Evolutionary conservation across 2,329 filamentous ascomycete species (phyloP).

Genomic region (Cytospora piceae): DNA sequence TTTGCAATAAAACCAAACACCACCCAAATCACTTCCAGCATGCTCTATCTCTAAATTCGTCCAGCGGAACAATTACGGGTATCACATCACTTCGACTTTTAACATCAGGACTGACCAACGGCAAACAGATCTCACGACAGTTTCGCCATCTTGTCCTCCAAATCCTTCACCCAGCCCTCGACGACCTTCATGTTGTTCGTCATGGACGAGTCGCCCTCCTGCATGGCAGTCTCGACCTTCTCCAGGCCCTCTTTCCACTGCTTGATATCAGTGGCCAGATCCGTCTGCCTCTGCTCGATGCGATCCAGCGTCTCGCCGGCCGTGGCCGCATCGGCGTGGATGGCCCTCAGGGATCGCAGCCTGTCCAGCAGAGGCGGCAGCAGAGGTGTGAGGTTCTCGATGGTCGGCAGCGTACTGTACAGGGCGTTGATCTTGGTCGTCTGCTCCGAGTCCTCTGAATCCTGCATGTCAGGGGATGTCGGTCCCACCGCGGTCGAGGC

Average conservation of each 20-base stretch:
- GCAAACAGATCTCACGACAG: slow-evolving; percentile 45
- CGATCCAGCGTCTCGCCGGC: slow-evolving; percentile 77
- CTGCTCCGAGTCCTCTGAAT: slow-evolving; percentile 66
- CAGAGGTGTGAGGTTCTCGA: slow-evolving; percentile 82
- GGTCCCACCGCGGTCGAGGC: slow-evolving; percentile 44
- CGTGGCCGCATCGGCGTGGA: slow-evolving; percentile 85
- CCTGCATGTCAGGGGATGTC: slow-evolving; percentile 39
- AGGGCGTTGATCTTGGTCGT: slow-evolving; percentile 87
- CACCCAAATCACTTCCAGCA: not conserved
- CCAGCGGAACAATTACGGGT: slow-evolving; percentile 37
- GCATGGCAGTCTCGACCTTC: slow-evolving; percentile 58
- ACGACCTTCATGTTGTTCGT: slow-evolving; percentile 82
- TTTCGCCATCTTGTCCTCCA: slow-evolving; percentile 76
- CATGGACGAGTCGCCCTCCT: slow-evolving; percentile 70
- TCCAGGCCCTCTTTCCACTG: slow-evolving; percentile 32
- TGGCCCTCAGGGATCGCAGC: slow-evolving; percentile 77
- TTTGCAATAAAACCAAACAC: not conserved
- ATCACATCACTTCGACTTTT: slow-evolving; percentile 44
- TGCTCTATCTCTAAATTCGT: not conserved
- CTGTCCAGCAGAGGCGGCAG: slow-evolving; percentile 85
- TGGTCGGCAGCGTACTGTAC: slow-evolving; percentile 85
- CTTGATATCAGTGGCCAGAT: slow-evolving; percentile 78
- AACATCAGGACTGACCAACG: slow-evolving; percentile 29
- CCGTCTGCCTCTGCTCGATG: slow-evolving; percentile 77
- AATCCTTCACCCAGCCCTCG: slow-evolving; percentile 83